These are phyloP conservation scores for Selaginella tamariscina DNA, from an alignment of 75 land plant species.

Conservation along the genomic window DNA sequence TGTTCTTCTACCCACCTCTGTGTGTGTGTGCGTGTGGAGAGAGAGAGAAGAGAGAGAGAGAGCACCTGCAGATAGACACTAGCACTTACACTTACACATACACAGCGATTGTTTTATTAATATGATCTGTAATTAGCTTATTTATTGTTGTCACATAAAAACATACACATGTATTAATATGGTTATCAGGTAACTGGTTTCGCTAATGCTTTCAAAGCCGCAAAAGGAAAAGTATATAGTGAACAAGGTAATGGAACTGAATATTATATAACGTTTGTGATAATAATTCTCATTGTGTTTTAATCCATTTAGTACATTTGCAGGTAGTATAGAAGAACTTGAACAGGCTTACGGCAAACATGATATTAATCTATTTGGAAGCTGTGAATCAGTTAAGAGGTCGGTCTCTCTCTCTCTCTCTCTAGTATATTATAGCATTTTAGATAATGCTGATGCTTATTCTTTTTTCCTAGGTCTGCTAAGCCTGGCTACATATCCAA, in stretches of 20 bases:
- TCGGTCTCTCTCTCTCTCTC: background rate
- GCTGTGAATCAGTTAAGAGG: constrained; percentile 19
- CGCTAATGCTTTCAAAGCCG: background rate
- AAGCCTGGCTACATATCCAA: background rate
- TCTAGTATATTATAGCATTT: background rate
- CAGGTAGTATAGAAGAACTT: constrained; percentile 11
- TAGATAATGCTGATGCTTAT: background rate
- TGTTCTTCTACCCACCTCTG: background rate
- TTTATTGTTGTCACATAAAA: background rate
- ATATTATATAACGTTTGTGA: too few species aligned
- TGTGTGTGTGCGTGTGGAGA: background rate
- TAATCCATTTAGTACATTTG: background rate
- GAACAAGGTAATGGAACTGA: constrained; percentile 16
- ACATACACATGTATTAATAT: background rate
- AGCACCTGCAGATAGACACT: background rate
- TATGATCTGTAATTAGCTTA: too few species aligned
- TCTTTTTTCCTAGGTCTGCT: background rate
- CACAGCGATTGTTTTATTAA: too few species aligned
- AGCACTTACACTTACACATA: too few species aligned
- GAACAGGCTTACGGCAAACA: constrained; percentile 18
- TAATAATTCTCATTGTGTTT: too few species aligned
- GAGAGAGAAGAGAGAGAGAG: background rate
- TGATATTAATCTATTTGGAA: constrained; percentile 17
- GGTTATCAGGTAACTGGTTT: background rate
- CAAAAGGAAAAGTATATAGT: constrained; percentile 1